Evolutionary conservation across 768 basidiomycete genomes (phyloP).

Genomic region (Amanita brunnescens): DNA sequence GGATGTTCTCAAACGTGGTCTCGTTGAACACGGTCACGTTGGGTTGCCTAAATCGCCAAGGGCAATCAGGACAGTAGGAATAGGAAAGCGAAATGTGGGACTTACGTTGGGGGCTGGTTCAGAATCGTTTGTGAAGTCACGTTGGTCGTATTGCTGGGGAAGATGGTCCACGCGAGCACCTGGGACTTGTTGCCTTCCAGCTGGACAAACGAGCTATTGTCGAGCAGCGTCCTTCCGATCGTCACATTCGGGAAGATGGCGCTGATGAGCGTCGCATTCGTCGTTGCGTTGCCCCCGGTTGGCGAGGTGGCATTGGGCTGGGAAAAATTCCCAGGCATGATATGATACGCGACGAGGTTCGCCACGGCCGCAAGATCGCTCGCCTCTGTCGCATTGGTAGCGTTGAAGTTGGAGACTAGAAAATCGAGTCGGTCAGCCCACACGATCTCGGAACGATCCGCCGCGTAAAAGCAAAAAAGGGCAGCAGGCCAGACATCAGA

Average conservation of each 20-base stretch:
- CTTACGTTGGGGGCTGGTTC: constrained; percentile 27
- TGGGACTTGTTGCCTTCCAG: constrained; percentile 54
- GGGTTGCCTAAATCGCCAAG: constrained; percentile 5
- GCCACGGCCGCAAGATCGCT: neutral
- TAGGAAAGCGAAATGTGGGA: neutral
- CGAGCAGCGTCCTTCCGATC: constrained; percentile 56
- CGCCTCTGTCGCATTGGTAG: neutral
- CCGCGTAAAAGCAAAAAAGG: too few relatives aligned
- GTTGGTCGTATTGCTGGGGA: neutral
- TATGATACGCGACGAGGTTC: constrained; percentile 10
- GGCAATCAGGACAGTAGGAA: neutral
- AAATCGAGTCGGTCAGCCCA: too few relatives aligned
- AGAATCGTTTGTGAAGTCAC: constrained; percentile 21
- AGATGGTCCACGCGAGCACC: constrained; percentile 39
- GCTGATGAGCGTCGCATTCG: constrained; percentile 22
- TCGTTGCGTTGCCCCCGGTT: constrained; percentile 3
- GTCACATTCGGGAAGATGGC: constrained; percentile 47
- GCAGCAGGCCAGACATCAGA: too few relatives aligned
- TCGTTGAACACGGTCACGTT: constrained; percentile 27
- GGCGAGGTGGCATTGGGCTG: constrained; percentile 5
- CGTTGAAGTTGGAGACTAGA: constrained; percentile 4
- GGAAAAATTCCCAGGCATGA: constrained; percentile 7
- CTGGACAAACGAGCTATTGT: constrained; percentile 33
- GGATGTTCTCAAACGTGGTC: constrained; percentile 29
- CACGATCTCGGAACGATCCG: too few relatives aligned